A percentile compares a stretch with the other conserved stretches of the same genome.
phyloP scores from a whole-genome alignment of 2,329 filamentous ascomycete species.

The Aspergillus sp. region DNA sequence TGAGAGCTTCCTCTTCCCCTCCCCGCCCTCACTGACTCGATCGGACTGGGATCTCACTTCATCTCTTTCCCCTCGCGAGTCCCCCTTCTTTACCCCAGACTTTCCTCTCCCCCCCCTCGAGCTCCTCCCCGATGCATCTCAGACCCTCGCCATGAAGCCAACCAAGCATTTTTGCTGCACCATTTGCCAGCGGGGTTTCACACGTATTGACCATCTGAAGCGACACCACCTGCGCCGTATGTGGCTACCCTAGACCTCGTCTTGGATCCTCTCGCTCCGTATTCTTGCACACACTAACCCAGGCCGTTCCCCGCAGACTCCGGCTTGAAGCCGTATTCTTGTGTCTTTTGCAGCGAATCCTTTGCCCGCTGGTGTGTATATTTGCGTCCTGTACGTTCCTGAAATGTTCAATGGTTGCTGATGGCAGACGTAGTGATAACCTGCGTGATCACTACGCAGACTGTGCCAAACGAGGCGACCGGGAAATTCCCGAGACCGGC shows the following conservation, averaged over 20 bases:
- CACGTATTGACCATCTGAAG: conserved; percentile 50
- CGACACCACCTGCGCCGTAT: conserved; percentile 49
- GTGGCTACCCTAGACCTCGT: conserved; percentile 16
- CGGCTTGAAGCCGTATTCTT: conserved; percentile 49
- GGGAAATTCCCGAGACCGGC: conserved; percentile 45
- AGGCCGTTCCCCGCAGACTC: conserved; percentile 35
- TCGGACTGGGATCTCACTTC: neutral
- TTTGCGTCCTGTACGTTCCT: neutral
- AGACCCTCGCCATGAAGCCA: conserved; percentile 32
- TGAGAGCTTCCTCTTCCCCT: neutral
- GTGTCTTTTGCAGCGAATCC: conserved; percentile 46
- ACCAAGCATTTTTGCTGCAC: conserved; percentile 46
- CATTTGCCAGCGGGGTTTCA: conserved; percentile 47
- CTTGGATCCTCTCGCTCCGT: neutral
- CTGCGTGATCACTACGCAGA: conserved; percentile 47
- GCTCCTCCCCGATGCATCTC: conserved; percentile 19
- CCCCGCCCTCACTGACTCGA: neutral
- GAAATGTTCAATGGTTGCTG: neutral
- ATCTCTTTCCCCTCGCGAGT: conserved; percentile 3
- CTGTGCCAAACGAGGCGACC: conserved; percentile 44
- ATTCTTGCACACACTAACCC: conserved; percentile 8
- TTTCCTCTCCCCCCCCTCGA: conserved; percentile 6
- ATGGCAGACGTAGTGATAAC: conserved; percentile 38
- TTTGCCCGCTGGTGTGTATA: conserved; percentile 47
- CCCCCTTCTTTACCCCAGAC: conserved; percentile 23